Conservation (phyloP, 306 rosid genomes). For the Cotoneaster glaucophyllus region DNA sequence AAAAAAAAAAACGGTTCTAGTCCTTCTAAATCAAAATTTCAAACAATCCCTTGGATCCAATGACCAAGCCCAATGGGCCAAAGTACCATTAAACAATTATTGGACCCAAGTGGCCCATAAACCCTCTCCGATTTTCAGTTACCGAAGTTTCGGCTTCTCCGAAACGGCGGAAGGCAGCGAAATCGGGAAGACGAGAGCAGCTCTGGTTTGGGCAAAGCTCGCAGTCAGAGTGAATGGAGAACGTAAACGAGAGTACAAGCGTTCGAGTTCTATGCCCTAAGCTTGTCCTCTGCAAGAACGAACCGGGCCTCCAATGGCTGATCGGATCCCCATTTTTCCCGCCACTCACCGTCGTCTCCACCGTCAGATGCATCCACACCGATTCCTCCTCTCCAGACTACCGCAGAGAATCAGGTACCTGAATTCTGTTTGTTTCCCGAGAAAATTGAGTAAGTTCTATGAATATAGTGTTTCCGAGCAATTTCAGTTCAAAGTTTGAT, state of each 20-base stretch:
- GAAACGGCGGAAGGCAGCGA: not conserved
- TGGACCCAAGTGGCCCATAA: not conserved
- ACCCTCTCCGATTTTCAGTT: not conserved
- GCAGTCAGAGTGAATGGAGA: constrained; percentile 21
- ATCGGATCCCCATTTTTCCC: constrained; percentile 82
- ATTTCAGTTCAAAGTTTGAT: not conserved
- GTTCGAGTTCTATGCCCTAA: constrained; percentile 50
- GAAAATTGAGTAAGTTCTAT: not conserved
- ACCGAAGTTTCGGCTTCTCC: not conserved
- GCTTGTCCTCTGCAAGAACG: constrained; percentile 31
- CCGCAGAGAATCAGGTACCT: constrained; percentile 58
- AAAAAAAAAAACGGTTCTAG: no score
- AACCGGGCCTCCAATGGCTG: constrained; percentile 64
- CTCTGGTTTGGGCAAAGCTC: not conserved
- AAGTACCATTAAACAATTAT: not conserved
- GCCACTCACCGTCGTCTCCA: constrained; percentile 66
- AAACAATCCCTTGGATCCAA: not conserved
- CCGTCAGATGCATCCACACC: constrained; percentile 52
- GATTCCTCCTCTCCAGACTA: constrained; percentile 45
- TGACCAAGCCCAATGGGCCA: not conserved
- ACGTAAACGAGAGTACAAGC: constrained; percentile 9
- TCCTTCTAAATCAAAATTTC: no score
- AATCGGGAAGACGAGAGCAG: not conserved
- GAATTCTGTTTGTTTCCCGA: not conserved
- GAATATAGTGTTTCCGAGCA: not conserved